Base-by-base conservation (phyloP, 2,329 filamentous ascomycete genomes). In the Alternaria sp. region DNA sequence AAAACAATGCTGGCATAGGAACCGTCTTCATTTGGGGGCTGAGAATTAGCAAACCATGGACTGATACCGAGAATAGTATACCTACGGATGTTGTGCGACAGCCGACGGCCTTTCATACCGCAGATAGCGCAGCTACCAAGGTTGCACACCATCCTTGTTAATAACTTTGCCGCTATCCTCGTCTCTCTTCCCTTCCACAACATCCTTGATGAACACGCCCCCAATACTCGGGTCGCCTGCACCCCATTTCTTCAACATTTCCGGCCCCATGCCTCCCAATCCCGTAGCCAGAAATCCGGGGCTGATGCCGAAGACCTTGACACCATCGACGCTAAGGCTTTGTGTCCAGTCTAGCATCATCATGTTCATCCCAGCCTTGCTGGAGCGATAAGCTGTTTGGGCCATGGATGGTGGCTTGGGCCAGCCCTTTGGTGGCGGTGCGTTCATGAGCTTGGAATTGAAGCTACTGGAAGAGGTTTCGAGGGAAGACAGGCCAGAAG, bases 331-430 rank as follows among this genome's bases (percentile, higher is more conserved):
- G 15, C 84, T 77, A 32, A 85, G 67, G 72, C 76, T 67, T 28
- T 77, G 75, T 32, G 74, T 64, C 84, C 85, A 88, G 13, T 84
- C 79, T 50, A 85, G 65, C 80, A 84, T 83, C 67, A 85, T 36
- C 77, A 86, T 86, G 43, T 84, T 86, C 66, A 86, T 55, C 1
- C 80, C 84, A 5, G 80, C 77, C 73, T 86, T 86, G 28, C 76
- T 77, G 57, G 73, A 73, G 9, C 82, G 77, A 59, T 85, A 84
- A 12, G 74, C 73, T 1, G 80, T 68, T 11, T 69, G 70, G 21
- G 73, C 71, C 6, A 64, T 49, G 9, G 59, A 49, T 0, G 61
- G 43, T 4, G 68, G 65, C 71, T 86, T 86, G 1, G 84, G 84
- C 84, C 85, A 87, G 1, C 84, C 84, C 6, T 76, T 75, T 3